Conservation (phyloP, 495 filamentous ascomycete genomes). For the Margaritispora aquatica region DNA sequence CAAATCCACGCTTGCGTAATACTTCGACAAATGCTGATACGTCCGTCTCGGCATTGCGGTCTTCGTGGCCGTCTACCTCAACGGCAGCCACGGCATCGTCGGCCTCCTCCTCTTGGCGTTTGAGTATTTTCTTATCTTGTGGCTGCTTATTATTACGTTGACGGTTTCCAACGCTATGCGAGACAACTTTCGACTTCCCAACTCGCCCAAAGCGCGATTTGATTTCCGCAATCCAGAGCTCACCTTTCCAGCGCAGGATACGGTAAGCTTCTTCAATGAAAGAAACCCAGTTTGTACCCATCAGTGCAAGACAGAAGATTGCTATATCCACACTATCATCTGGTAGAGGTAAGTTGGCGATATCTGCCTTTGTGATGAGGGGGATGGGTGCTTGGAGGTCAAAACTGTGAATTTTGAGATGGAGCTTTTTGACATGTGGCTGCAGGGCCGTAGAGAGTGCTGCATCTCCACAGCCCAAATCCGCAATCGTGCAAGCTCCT, state of each 20-base stretch:
- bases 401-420: constrained; percentile 62
- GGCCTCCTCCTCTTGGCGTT: constrained; percentile 41
- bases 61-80: constrained; percentile 44
- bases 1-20: constrained; percentile 59
- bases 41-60: constrained; percentile 63
- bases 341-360: constrained; percentile 69
- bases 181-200: constrained; percentile 36
- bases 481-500: constrained; percentile 69
- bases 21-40: constrained; percentile 86
- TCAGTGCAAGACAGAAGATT: constrained; percentile 91
- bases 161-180: constrained; percentile 53
- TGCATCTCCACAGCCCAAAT: constrained; percentile 78
- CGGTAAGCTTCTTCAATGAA: constrained; percentile 95
- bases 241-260: constrained; percentile 82
- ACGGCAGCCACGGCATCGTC: constrained; percentile 43
- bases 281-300: constrained; percentile 97
- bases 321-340: constrained; percentile 74
- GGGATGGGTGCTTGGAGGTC: constrained; percentile 50
- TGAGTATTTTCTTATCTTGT: constrained; percentile 46
- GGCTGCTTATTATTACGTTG: constrained; percentile 32
- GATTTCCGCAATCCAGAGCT: constrained; percentile 95
- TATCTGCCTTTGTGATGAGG: constrained; percentile 81
- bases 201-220: constrained; percentile 80
- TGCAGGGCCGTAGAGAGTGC: constrained; percentile 55
- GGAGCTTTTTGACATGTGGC: constrained; percentile 45